phyloP scores from a whole-genome alignment of 2,329 filamentous ascomycete genomes.

The Botrytis pseudocinerea region DNA sequence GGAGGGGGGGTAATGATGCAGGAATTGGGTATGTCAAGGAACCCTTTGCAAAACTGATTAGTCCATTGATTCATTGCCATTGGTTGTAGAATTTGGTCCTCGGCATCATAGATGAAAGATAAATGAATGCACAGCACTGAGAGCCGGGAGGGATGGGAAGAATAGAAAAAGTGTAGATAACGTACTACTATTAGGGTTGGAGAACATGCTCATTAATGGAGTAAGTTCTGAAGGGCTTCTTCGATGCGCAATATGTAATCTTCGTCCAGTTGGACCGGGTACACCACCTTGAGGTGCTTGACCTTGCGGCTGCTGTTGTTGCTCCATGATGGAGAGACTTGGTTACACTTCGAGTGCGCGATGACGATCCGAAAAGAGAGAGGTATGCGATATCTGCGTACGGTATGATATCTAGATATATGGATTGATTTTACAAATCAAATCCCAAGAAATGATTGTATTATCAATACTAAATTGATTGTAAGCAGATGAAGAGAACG shows the following conservation, averaged over 20 bases:
- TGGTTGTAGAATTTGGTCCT: background rate
- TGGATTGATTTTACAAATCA: constrained; percentile 8
- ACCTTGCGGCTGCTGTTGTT: constrained; percentile 40
- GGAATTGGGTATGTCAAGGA: constrained; percentile 27
- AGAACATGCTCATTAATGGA: constrained; percentile 91
- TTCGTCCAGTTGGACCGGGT: constrained; percentile 77
- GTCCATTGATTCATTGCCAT: constrained; percentile 7
- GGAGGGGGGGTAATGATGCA: background rate
- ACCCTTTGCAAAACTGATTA: background rate
- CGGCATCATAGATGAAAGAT: background rate
- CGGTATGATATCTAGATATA: background rate
- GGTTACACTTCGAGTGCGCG: constrained; percentile 51
- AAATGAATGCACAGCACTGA: constrained; percentile 31
- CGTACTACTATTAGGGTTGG: constrained; percentile 60
- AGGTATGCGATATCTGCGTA: background rate
- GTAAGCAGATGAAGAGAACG: constrained; percentile 39
- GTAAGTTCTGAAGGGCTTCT: constrained; percentile 97
- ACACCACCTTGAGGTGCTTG: constrained; percentile 52
- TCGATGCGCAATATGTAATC: constrained; percentile 95
- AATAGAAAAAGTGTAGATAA: constrained; percentile 35
- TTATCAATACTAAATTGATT: constrained; percentile 2
- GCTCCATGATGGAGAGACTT: constrained; percentile 45
- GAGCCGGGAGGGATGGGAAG: constrained; percentile 13
- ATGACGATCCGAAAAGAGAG: constrained; percentile 18
- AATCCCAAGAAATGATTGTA: constrained; percentile 4